Percentiles rank a stretch among this genome's conserved stretches.
Evolutionary conservation across 345 rosid genomes (phyloP).

Genomic region (Noccaea caerulescens): DNA sequence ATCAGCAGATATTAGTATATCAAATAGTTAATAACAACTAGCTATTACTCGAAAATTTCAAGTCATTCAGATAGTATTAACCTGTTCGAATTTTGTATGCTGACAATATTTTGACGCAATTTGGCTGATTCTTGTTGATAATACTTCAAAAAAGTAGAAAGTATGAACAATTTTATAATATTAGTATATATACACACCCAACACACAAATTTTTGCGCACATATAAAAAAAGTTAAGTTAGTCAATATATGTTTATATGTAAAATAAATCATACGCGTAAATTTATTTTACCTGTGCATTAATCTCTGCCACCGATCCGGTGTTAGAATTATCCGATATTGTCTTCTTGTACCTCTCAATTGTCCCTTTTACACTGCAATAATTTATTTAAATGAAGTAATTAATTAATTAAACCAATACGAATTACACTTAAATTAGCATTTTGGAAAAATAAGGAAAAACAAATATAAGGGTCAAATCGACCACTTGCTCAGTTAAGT

Average conservation of each 20-base stretch:
- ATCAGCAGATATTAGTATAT: background rate
- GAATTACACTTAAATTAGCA: background rate
- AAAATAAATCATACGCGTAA: background rate
- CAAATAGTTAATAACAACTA: background rate
- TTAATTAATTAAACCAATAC: background rate
- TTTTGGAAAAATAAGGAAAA: background rate
- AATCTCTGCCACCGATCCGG: slow-evolving; percentile 74
- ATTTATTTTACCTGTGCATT: slow-evolving; percentile 79
- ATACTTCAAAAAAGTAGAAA: slow-evolving; percentile 47
- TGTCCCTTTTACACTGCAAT: slow-evolving; percentile 81
- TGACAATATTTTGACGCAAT: slow-evolving; percentile 65
- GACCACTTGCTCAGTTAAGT: slow-evolving; percentile 53
- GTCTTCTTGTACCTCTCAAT: slow-evolving; percentile 96
- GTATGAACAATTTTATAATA: background rate
- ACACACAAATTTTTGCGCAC: background rate
- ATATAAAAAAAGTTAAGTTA: no score
- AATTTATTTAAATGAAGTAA: background rate
- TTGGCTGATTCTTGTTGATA: slow-evolving; percentile 90
- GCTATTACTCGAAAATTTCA: background rate
- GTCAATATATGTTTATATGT: no score
- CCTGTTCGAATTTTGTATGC: slow-evolving; percentile 80
- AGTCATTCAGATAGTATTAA: slow-evolving; percentile 21
- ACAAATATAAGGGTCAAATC: slow-evolving; percentile 53
- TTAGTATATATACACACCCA: background rate
- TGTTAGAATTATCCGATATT: slow-evolving; percentile 60